Evolutionary conservation across 768 basidiomycete species (phyloP).

Genomic region (Daedaleopsis sinensis): DNA sequence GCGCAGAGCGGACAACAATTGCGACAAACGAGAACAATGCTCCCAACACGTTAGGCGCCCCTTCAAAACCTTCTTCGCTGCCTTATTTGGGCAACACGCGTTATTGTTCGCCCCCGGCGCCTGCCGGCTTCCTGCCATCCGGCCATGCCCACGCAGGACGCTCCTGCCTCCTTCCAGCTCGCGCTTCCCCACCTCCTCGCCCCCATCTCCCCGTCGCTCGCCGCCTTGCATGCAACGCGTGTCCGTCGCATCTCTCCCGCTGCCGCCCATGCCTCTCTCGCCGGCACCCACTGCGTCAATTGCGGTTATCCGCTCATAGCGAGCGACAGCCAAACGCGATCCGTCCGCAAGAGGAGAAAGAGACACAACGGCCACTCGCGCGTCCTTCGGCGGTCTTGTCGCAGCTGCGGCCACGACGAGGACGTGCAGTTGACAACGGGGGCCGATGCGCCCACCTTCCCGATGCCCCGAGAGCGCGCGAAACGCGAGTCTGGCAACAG

Average conservation of each 20-base stretch:
- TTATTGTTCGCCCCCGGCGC: conserved; percentile 6
- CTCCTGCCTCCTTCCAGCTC: conserved; percentile 35
- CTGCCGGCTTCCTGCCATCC: neutral
- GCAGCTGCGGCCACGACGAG: conserved; percentile 30
- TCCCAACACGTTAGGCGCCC: conserved; percentile 8
- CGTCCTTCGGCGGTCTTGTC: conserved; percentile 29
- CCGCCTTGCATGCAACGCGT: conserved; percentile 62
- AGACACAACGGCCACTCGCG: conserved; percentile 12
- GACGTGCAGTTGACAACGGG: conserved; percentile 26
- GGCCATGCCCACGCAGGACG: conserved; percentile 15
- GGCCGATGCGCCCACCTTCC: conserved; percentile 23
- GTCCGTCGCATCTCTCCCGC: conserved; percentile 33
- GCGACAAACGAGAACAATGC: conserved; percentile 18
- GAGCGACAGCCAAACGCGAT: conserved; percentile 40
- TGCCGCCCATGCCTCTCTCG: conserved; percentile 23
- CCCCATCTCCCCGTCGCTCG: conserved; percentile 55
- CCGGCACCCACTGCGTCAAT: conserved; percentile 44
- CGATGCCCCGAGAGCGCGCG: conserved; percentile 21
- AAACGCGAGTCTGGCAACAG: conserved; percentile 5
- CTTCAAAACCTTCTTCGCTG: conserved; percentile 4
- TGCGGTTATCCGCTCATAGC: conserved; percentile 56
- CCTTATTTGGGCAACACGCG: conserved; percentile 4
- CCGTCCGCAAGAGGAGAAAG: conserved; percentile 36
- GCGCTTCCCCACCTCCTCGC: conserved; percentile 53
- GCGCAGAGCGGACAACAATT: conserved; percentile 16